Base-by-base conservation (phyloP, 176 grass and related monocot genomes). In the Bromus sterilis region DNA sequence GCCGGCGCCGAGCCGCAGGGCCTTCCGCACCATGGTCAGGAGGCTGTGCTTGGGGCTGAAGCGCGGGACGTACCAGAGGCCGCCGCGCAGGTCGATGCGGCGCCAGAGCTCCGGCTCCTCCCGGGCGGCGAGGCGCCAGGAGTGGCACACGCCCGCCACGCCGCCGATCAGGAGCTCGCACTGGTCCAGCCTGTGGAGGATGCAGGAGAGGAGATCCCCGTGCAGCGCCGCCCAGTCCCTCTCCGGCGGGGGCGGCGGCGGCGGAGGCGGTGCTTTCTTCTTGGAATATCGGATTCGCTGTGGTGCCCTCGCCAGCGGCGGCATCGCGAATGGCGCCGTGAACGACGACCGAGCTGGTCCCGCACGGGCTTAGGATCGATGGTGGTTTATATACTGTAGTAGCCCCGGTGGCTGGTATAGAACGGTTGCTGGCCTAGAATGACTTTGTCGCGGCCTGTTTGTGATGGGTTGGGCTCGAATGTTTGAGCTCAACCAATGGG, bases 21-120 rank as follows among this genome's bases (percentile, higher is more conserved):
- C 33, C 0, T 26, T 24, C 37, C 10, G 34, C 5, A 66, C 24
- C 66, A 86, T 2, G 2, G 28, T 61, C 9, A 34, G 0, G 32
- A 55, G 6, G 8, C 9, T 14, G 23, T 1, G 32, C 35, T 25
- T 14, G 3, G 37, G n/a, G 0, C 24, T 24, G 10, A 43, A 56
- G 16, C 21, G 16, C 68, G 1, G 13, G 5, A 11, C 41, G 68
- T 23, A 56, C 53, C n/a, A 51, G 18, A 51, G 48, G 48, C 18
- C 11, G 20, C 29, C 33, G 16, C 61, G 21, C 48, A 81, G 0
- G 43, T 75, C 36, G 29, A 86, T 9, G 78, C 61, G 61, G 26
- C 78, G 78, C 85, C 78, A 86, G 6, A 86, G 70, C 48, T 2
- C 36, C 24, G 68, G 68, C 43, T 74, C 77, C 25, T 74, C 76